Evolutionary conservation across 306 rosid genomes (phyloP), one percentile per base, ranked within the genome.

Genomic region (Dalbergia cochinchinensis): DNA sequence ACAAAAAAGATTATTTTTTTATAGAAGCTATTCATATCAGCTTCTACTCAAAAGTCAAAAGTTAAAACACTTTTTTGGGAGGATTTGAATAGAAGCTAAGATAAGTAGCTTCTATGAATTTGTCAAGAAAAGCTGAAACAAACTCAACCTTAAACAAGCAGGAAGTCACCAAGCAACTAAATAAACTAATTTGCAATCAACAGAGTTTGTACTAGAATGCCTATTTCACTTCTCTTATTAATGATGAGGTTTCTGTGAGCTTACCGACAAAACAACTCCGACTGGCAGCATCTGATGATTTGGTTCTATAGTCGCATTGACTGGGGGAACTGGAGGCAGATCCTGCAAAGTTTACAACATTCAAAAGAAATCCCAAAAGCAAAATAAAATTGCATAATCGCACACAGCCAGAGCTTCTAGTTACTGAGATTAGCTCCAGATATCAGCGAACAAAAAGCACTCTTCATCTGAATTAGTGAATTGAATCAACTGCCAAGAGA

Each of bases 181-280:
- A 76, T 62, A 39, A 59, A 74, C 22, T 37, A 48, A 50, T 11
- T 41, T 42, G 41, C 45, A 84, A 77, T 60, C 73, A 53, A 53
- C 58, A 37, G 19, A 50, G 9, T 61, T 48, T 19, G 44, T 37
- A 18, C 33, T 31, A 20, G 34, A 63, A 74, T 33, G 42, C 20
- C 51, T 59, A 78, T 15, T 54, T 45, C 16, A 19, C 60, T 59
- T 44, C 50, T 51, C 14, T 14, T 33, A 45, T 18, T 57, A 65
- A 58, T 48, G 44, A 51, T 6, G 41, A 42, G 60, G 45, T 54
- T 74, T 54, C 48, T 10, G 9, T 37, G 70, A 67, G 82, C 97
- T 91, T 86, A 92, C 99, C 78, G 99, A 95, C 69, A 86, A 83
- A 69, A 93, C 87, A 86, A 84, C 78, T 83, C 99, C 99, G 37